Evolutionary conservation across 352 stramenopile genomes (phyloP).

Genomic region (Phytophthora uliginosa): DNA sequence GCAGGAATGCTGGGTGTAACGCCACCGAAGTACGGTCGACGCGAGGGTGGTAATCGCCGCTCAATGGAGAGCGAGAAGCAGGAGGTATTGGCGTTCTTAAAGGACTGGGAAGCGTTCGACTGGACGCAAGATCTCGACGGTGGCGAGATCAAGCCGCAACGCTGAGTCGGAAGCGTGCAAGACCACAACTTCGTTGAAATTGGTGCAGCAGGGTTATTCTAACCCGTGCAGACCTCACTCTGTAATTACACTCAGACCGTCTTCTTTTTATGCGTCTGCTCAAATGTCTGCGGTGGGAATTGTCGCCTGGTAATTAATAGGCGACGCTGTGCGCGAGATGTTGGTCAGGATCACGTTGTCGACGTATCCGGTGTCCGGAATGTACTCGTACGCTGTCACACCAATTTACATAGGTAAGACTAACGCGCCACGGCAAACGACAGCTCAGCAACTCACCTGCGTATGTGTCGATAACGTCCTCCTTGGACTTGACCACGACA

Average conservation of each 20-base stretch:
- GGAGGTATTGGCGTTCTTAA: slow-evolving; percentile 69
- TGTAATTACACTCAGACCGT: slow-evolving; percentile 26
- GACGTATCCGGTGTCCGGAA: slow-evolving; percentile 66
- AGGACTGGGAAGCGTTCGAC: slow-evolving; percentile 77
- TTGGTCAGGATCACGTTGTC: slow-evolving; percentile 55
- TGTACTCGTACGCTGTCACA: slow-evolving; percentile 82
- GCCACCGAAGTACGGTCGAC: slow-evolving; percentile 69
- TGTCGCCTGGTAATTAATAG: slow-evolving; percentile 68
- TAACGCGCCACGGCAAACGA: background rate
- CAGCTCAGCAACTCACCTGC: slow-evolving; percentile 50
- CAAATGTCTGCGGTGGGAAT: slow-evolving; percentile 75
- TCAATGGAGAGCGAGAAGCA: slow-evolving; percentile 70
- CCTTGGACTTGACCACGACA: slow-evolving; percentile 76
- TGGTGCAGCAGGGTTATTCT: slow-evolving; percentile 8
- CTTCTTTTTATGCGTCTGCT: slow-evolving; percentile 14
- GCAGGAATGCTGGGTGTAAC: slow-evolving; percentile 81
- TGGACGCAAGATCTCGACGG: slow-evolving; percentile 81
- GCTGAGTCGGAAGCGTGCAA: slow-evolving; percentile 8
- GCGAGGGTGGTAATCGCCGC: slow-evolving; percentile 39
- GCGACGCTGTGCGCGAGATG: slow-evolving; percentile 45
- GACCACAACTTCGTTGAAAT: slow-evolving; percentile 21
- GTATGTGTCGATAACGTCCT: slow-evolving; percentile 90
- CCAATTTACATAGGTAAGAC: background rate
- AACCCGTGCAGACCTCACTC: background rate
- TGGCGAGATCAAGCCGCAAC: slow-evolving; percentile 51